Conservation (phyloP, 2,329 filamentous ascomycete species). For the Diplodia corticola region DNA sequence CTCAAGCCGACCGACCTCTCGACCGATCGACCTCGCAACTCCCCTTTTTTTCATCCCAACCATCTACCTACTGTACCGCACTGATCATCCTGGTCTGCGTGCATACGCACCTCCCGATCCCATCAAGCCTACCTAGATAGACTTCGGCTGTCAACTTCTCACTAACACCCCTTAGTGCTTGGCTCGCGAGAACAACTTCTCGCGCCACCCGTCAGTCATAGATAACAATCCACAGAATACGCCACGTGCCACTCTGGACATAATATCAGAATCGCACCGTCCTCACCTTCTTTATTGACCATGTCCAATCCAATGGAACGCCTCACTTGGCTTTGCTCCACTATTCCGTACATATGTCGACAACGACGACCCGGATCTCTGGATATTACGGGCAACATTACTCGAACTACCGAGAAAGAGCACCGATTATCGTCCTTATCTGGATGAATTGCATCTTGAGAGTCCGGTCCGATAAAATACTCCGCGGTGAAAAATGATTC, state of each 20-base stretch:
- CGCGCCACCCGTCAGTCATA: background rate
- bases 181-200: background rate
- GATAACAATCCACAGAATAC: background rate
- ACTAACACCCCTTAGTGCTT: background rate
- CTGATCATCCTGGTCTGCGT: background rate
- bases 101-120: background rate
- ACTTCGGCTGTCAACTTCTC: background rate
- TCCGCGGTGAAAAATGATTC: background rate
- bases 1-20: background rate
- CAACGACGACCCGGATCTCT: too few species aligned
- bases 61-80: background rate
- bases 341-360: too few species aligned
- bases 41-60: background rate
- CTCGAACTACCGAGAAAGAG: background rate
- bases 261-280: background rate
- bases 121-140: background rate
- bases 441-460: background rate
- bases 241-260: background rate
- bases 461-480: background rate
- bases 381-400: too few species aligned
- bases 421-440: background rate
- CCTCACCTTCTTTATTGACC: background rate
- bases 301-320: background rate
- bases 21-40: background rate
- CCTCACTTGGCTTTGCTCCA: background rate